Evolutionary conservation across 2,329 filamentous ascomycete genomes (phyloP).

Genomic region (Mycosphaerelloides madeirae): DNA sequence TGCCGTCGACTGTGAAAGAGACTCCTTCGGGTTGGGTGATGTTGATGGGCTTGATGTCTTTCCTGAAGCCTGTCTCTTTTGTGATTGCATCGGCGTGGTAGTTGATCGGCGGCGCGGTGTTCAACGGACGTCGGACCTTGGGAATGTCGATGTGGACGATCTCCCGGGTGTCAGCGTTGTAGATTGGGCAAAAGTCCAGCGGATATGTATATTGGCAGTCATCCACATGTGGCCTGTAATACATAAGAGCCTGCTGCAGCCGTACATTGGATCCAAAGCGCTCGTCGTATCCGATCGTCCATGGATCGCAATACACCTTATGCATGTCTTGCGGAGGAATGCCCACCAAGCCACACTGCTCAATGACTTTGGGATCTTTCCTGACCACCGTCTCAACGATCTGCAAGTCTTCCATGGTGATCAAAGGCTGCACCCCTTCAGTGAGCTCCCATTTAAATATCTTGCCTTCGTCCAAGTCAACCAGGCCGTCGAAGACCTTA

Average conservation of each 20-base stretch:
- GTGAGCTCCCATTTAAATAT: constrained; percentile 71
- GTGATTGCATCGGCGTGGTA: constrained; percentile 73
- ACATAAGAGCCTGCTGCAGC: constrained; percentile 91
- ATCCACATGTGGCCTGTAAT: constrained; percentile 80
- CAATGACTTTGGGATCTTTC: constrained; percentile 78
- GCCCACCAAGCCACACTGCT: constrained; percentile 79
- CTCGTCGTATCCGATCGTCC: constrained; percentile 94
- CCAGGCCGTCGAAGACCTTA: constrained; percentile 75
- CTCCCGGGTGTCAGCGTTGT: constrained; percentile 70
- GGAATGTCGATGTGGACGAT: constrained; percentile 83
- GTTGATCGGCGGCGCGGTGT: constrained; percentile 67
- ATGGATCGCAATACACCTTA: constrained; percentile 94
- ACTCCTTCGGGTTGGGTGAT: constrained; percentile 87
- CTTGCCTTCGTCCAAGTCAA: constrained; percentile 63
- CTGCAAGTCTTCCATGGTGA: constrained; percentile 86
- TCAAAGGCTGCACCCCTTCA: constrained; percentile 76
- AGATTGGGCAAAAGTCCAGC: constrained; percentile 91
- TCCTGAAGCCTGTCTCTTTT: constrained; percentile 68
- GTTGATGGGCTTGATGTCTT: constrained; percentile 77
- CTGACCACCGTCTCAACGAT: constrained; percentile 71
- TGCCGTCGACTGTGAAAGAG: constrained; percentile 71
- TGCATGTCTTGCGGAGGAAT: constrained; percentile 81
- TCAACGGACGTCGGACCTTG: constrained; percentile 68
- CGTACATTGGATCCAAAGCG: constrained; percentile 73
- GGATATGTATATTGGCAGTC: constrained; percentile 89